Percentiles rank a stretch among this genome's conserved stretches.
Evolutionary conservation across 2,329 filamentous ascomycete genomes (phyloP).

Genomic region (Spiromastix sp.): DNA sequence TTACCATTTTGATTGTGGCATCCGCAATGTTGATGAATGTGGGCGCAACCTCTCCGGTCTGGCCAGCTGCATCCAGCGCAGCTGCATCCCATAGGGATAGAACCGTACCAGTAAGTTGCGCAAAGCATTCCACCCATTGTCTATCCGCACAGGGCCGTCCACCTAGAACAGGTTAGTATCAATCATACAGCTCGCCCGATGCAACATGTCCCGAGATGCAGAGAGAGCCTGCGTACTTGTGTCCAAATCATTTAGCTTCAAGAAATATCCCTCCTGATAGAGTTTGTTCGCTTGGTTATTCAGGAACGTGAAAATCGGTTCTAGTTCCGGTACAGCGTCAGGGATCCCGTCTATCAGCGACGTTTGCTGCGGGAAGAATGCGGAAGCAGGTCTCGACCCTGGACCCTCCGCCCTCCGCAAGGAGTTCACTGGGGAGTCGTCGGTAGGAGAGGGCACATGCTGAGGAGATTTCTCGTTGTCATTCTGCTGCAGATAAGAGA

Average conservation of each 20-base stretch:
- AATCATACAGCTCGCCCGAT: neutral
- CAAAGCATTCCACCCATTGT: conserved; percentile 93
- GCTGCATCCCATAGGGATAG: conserved; percentile 92
- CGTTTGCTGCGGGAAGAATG: conserved; percentile 79
- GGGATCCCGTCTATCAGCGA: conserved; percentile 74
- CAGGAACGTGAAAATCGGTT: conserved; percentile 85
- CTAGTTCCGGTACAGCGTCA: conserved; percentile 75
- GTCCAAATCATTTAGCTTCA: conserved; percentile 93
- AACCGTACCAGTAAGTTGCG: conserved; percentile 89
- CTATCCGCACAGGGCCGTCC: conserved; percentile 77
- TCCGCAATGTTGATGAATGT: conserved; percentile 96
- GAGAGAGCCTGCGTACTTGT: conserved; percentile 53
- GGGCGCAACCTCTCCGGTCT: conserved; percentile 73
- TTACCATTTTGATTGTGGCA: conserved; percentile 95
- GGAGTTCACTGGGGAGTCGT: neutral
- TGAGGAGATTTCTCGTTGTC: neutral
- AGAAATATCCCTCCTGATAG: conserved; percentile 95
- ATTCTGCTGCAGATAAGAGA: neutral
- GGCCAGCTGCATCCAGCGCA: conserved; percentile 76
- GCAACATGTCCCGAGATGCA: too few relatives aligned
- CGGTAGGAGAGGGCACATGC: conserved; percentile 1
- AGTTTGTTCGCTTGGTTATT: conserved; percentile 95
- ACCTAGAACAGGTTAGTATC: conserved; percentile 45
- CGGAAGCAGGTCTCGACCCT: conserved; percentile 65
- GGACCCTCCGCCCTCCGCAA: conserved; percentile 29